Evolutionary conservation across 2,329 filamentous ascomycete species (phyloP), one percentile per base, ranked within the genome.

Genomic region (Cercospora brassicicola): DNA sequence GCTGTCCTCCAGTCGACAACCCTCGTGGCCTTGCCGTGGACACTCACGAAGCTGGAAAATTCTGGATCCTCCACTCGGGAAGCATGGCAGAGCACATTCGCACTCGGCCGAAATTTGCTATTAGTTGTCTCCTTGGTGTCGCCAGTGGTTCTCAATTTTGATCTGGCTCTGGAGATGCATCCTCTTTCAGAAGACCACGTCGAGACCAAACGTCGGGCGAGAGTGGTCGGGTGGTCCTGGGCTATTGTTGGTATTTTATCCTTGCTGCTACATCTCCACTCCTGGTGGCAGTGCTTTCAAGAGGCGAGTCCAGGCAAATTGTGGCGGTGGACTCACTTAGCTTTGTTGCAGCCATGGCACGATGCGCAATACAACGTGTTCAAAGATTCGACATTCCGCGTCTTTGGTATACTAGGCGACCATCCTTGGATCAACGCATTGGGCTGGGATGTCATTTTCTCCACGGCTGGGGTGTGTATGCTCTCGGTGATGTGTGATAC

Each of bases 381-480:
- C 51, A 60, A 59, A 18, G 28, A 59, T 31, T 51, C 59, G 45
- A 20, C 62, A 7, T 15, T 11, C 36, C 51, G 28, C 2, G 39
- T 56, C 13, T 39, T 51, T 36, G 83, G 81, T 48, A 83, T 85
- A 1, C 81, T 86, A 61, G 81, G 81, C 67, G 85, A 85, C 62
- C 86, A 90, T 73, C 87, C 88, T 0, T 84, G 84, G 23, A 84
- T 90, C 31, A 84, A 84, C 20, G 84, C 83, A 18, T 84, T 85
- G 0, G 86, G 84, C 5, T 84, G 84, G 77, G 88, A 90, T 76
- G 87, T 88, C 1, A 74, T 90, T 13, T 79, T 89, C 39, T 86
- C 84, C 23, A 80, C 81, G 1, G 67, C 86, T 13, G 85, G 83
- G 65, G 76, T 89, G n/a, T 83, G 86, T 1, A 66, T 85, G 1